These are phyloP conservation scores for Sequoia sempervirens DNA, from an alignment of 75 land plant species.

Conservation along the genomic window DNA sequence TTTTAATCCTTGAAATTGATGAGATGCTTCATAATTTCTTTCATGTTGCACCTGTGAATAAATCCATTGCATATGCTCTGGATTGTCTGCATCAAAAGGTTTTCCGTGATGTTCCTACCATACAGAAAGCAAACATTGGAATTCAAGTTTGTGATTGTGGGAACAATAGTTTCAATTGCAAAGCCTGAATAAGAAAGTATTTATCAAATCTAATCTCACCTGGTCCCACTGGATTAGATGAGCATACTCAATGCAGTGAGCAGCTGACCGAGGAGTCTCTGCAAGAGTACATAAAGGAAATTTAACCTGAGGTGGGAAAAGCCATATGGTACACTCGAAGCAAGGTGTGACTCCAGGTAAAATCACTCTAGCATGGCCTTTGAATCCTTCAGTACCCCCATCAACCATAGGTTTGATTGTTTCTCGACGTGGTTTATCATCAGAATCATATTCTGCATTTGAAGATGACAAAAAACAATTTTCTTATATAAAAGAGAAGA, in stretches of 20 bases:
- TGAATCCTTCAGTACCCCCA: constrained; percentile 98
- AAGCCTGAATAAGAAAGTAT: background rate
- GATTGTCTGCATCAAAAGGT: constrained; percentile 90
- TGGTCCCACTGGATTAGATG: constrained; percentile 97
- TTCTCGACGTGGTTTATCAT: constrained; percentile 67
- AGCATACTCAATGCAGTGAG: constrained; percentile 99
- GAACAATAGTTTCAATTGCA: background rate
- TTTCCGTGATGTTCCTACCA: constrained; percentile 75
- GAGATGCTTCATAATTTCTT: background rate
- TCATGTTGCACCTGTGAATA: constrained; percentile 63
- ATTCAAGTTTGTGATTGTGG: background rate
- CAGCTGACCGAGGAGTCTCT: constrained; percentile 95
- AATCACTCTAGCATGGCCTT: constrained; percentile 96
- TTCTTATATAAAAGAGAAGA: background rate
- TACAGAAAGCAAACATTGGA: constrained; percentile 4
- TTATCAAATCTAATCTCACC: constrained; percentile 33
- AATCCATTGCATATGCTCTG: constrained; percentile 97
- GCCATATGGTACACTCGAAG: constrained; percentile 94
- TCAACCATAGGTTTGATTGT: constrained; percentile 98
- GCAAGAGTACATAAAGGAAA: constrained; percentile 98
- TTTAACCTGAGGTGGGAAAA: constrained; percentile 98
- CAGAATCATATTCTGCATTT: constrained; percentile 76
- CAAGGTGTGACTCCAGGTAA: constrained; percentile 93
- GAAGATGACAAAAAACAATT: background rate
- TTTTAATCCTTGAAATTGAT: background rate